Conservation (phyloP, 495 filamentous ascomycete species). For the Daldinia concentrica region DNA sequence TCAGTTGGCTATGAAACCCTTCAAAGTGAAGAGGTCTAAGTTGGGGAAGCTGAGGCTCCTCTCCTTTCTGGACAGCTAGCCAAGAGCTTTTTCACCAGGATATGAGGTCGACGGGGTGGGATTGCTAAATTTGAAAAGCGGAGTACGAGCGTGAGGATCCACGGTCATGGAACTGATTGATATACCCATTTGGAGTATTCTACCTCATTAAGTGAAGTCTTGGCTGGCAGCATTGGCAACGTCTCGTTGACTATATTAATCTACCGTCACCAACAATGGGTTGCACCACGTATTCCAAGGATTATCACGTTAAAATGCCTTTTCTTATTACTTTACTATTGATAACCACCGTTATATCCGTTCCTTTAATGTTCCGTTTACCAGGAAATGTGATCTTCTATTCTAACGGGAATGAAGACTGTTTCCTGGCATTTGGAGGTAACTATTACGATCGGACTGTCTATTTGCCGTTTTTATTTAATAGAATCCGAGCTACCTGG, state of each 20-base stretch:
- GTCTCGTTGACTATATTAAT: neutral
- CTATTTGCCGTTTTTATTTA: too few species aligned
- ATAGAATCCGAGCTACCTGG: too few species aligned
- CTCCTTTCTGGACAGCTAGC: neutral
- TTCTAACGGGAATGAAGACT: too few species aligned
- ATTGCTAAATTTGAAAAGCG: neutral
- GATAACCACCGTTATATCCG: neutral
- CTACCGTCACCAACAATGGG: neutral
- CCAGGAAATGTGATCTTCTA: too few species aligned
- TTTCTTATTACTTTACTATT: neutral
- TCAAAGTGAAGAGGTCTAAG: neutral
- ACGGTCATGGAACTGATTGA: neutral
- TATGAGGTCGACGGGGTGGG: neutral
- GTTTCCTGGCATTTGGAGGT: too few species aligned
- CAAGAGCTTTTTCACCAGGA: neutral
- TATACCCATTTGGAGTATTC: neutral
- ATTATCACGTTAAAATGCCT: neutral
- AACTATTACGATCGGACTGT: too few species aligned
- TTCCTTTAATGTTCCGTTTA: neutral
- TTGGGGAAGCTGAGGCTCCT: neutral
- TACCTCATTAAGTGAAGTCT: neutral
- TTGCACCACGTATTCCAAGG: neutral
- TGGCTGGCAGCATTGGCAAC: neutral
- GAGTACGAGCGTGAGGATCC: neutral
- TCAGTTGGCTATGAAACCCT: too few species aligned